Conservation (phyloP, 106 monocot genomes). For the Agapanthus africanus region DNA sequence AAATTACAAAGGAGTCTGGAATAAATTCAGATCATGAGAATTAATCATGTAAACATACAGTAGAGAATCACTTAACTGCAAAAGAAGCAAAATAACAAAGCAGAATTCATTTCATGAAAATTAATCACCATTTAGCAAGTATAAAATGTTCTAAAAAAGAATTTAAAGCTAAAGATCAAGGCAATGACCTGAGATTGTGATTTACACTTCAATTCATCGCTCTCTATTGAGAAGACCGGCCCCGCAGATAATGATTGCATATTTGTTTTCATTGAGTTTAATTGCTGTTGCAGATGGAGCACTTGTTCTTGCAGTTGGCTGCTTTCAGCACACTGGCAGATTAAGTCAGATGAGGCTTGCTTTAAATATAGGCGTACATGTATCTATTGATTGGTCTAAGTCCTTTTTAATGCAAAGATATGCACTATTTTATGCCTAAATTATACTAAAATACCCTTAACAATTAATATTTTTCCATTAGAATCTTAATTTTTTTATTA, state of each 20-base stretch:
- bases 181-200: constrained; percentile 44
- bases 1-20: too few species aligned
- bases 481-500: too few species aligned
- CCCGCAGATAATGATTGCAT: constrained; percentile 15
- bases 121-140: background rate
- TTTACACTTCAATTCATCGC: constrained; percentile 38
- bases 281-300: constrained; percentile 40
- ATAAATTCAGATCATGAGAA: too few species aligned
- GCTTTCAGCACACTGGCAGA: constrained; percentile 63
- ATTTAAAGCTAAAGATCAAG: constrained; percentile 4
- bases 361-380: too few species aligned
- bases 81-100: too few species aligned
- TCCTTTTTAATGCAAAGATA: too few species aligned
- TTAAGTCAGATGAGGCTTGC: constrained; percentile 18
- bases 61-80: too few species aligned
- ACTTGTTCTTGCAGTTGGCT: constrained; percentile 64
- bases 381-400: too few species aligned
- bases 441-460: too few species aligned
- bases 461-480: too few species aligned
- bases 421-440: too few species aligned
- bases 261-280: constrained; percentile 26
- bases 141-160: background rate
- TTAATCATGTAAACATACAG: too few species aligned
- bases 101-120: background rate
- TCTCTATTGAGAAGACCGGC: constrained; percentile 24